Evolutionary conservation across 83 land plant species (phyloP), one percentile per base, ranked within the genome.

Genomic region (Diphasiastrum complanatum): DNA sequence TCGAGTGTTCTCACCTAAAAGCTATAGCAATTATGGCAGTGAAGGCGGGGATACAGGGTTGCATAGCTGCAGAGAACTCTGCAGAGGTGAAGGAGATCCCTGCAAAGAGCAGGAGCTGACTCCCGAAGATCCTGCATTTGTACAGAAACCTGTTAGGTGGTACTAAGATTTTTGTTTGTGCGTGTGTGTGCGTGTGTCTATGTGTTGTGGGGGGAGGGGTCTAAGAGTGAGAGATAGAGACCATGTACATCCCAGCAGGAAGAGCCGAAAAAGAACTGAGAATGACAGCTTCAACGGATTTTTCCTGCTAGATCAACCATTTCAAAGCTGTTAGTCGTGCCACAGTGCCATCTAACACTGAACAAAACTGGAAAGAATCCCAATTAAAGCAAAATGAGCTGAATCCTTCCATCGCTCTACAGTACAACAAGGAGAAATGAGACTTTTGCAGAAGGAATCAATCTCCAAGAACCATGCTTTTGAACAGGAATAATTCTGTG

Each of bases 121-220:
- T 64, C 18, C 55, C 67, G 50, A 48, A 64, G 5, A 64, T 50
- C 27, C 67, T 64, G 67, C 36, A 64, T 14, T 26, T 8, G 23
- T 26, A 18, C 26, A 33, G 18, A 3, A 26, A 5, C 30, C 11
- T 23, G 34, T 28, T n/a, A 43, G 54, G 11, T 43, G 23, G 31
- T 19, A 35, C 33, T 29, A 4, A 8, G 24, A 24, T n/a, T 14
- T 6, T 20, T 24, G 1, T 47, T 40, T 32, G 34, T 8, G 32
- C 36, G n/a, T n/a, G n/a, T n/a, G n/a, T n/a, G n/a, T n/a, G n/a
- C n/a, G n/a, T n/a, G n/a, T n/a, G n/a, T n/a, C n/a, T n/a, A n/a
- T n/a, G n/a, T n/a, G n/a, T n/a, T n/a, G n/a, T n/a, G n/a, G n/a
- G n/a, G n/a, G n/a, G n/a, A n/a, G n/a, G n/a, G n/a, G n/a, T n/a